Evolutionary conservation across 1,284 basidiomycete genomes (phyloP), one percentile per base, ranked within the genome.

Genomic region (Boletellus deceptivus): DNA sequence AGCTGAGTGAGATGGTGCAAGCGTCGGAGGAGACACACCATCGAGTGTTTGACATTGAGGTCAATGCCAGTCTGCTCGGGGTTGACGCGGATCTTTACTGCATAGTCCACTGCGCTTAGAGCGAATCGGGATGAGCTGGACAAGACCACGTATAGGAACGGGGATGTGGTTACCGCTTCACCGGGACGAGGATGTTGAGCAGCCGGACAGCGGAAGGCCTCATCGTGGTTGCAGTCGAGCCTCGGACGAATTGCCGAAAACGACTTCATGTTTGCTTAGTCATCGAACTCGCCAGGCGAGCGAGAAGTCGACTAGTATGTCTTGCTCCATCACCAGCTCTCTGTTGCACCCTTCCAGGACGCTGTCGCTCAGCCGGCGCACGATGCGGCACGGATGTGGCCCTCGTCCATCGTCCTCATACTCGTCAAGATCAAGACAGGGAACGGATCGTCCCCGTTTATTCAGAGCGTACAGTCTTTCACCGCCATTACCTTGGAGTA

Each of bases 11-110:
- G 49, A 29, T 6, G 3, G 16, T 9, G 29, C 3, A 29, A 11
- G 4, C 4, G 22, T 11, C 31, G 24, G 20, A 60, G n/a, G 20
- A 20, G 31, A 59, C 84, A 61, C 60, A 93, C 94, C 93, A 98
- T 97, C 2, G 92, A 95, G 73, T 98, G 94, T 78, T 98, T 98
- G 60, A 96, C 93, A 70, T 88, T 93, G 48, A 89, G 86, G 77
- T 98, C 94, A 43, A 98, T 85, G 17, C 92, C 93, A 48, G 92
- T 95, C 66, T 94, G 89, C 59, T 89, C 85, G 7, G 91, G 82
- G 68, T 93, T 94, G 47, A 98, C 91, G 46, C 94, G 89, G 74
- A 98, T 95, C 77, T 97, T 97, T 72, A 91, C 89, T 5, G 89
- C 86, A 77, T 91, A 96, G 73, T 86, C 83, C 27, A 89, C 83